Base-by-base conservation (phyloP, 257 asterid species). In the Nemophila menziesii region DNA sequence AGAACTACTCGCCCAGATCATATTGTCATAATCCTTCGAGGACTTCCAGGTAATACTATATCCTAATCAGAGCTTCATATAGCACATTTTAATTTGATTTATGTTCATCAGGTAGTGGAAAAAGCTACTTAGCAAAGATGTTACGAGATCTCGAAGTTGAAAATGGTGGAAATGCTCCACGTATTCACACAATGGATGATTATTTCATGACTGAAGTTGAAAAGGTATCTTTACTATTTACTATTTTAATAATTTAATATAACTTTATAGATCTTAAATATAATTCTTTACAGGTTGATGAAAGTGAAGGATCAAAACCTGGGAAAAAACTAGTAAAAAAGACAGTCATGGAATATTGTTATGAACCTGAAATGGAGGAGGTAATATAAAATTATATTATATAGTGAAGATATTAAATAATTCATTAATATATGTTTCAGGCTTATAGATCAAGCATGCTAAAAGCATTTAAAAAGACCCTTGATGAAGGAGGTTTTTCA, bases 341-440 rank as follows among this genome's bases (percentile, higher is more conserved):
- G 79, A 83, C 56, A 70, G 86, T 77, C 63, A 78, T 90, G 66
- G 98, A 90, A 59, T 90, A 81, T 69, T 79, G 82, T 63, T 90
- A 74, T 46, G 98, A 90, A 71, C 94, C 96, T 64, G 98, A 90
- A 71, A 85, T 90, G 98, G 98, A 81, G 72, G 96, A 90, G 98
- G 96, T 90, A 62, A 66, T 16, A 20, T 21, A 46, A 51, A 33
- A 12, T 27, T 22, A 22, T 29, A 18, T 38, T 39, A 13, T n/a
- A n/a, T n/a, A n/a, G n/a, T n/a, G n/a, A n/a, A n/a, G n/a, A n/a
- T n/a, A n/a, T n/a, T n/a, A n/a, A n/a, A n/a, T n/a, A n/a, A n/a
- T n/a, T n/a, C 7, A 21, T 46, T 76, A 27, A 71, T 57, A 22
- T 37, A 44, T 51, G 26, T 56, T 43, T 61, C 80, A 90, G 99